These are phyloP conservation scores for Sarcodon sp. DNA, from an alignment of 768 basidiomycete species.

Conservation along the genomic window DNA sequence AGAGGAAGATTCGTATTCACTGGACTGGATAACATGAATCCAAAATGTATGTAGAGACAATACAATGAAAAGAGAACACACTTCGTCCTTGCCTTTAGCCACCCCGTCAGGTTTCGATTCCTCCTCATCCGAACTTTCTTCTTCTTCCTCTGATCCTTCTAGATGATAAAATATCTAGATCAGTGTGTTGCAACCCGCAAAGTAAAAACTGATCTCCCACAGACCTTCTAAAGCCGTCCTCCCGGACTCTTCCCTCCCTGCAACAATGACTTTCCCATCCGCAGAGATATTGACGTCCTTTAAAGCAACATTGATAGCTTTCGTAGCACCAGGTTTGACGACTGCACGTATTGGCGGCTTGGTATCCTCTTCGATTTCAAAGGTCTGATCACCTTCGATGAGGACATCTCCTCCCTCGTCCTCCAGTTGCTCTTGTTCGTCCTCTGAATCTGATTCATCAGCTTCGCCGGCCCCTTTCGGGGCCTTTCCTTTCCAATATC, in stretches of 20 bases:
- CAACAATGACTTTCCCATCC: conserved; percentile 72
- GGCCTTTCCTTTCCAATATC: conserved; percentile 86
- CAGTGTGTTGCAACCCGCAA: neutral
- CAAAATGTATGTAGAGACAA: neutral
- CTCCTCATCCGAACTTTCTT: conserved; percentile 35
- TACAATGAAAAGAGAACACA: neutral
- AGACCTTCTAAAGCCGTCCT: conserved; percentile 51
- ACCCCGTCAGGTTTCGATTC: conserved; percentile 24
- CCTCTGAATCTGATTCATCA: conserved; percentile 49
- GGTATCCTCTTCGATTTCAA: conserved; percentile 25
- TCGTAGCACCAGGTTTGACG: conserved; percentile 10
- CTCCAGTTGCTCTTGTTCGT: conserved; percentile 22
- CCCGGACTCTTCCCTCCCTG: conserved; percentile 68
- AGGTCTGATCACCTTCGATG: conserved; percentile 38
- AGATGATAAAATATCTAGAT: conserved; percentile 9
- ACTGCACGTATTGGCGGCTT: conserved; percentile 17
- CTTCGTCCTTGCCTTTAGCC: conserved; percentile 22
- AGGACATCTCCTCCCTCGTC: conserved; percentile 46
- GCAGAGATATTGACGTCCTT: conserved; percentile 72
- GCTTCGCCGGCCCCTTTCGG: conserved; percentile 57
- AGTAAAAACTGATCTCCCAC: conserved; percentile 17
- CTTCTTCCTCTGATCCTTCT: conserved; percentile 16
- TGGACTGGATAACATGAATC: neutral
- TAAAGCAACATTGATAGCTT: conserved; percentile 57
- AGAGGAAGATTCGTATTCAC: conserved; percentile 14